Evolutionary conservation across 1,139 yeast genomes (phyloP), one percentile per base, ranked within the genome.

Genomic region (Saccharomyces hybrid): DNA sequence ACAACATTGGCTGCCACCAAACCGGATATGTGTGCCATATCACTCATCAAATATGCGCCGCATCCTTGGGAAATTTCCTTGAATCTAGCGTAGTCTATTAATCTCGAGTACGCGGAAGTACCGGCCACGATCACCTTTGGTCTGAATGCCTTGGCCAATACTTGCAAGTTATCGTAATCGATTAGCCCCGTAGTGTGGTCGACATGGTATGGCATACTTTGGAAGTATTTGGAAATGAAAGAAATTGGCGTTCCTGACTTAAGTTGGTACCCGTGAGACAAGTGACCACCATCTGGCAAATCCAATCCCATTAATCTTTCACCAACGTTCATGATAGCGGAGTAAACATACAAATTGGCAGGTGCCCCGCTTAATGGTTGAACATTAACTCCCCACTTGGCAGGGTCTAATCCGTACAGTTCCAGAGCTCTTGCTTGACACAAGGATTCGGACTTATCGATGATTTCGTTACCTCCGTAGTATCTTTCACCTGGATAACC

Each of bases 401-500:
- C 84, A 23, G 95, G 80, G 62, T 84, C 80, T 64, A 91, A 78
- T 57, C 77, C 77, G 71, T 89, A 91, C 2, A 96, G 93, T 69
- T 86, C 86, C 58, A 91, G 78, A 42, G 98, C 98, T 74, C 98
- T 83, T 70, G 85, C 79, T 75, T 89, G 97, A 75, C 98, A 91
- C 64, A 91, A 77, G 13, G 82, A 73, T 77, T 91, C 98, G 60
- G 95, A 91, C 75, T 84, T 81, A 73, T 91, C 98, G 66, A 91
- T 91, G 73, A 84, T 84, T 75, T 91, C 91, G 72, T 91, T 91
- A 71, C 98, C 98, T 71, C 98, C 98, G 68, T 91, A 91, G 76
- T 91, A 91, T 72, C 98, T 84, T 67, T 90, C 97, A 60, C 97
- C 97, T 51, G 98, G 98, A 75, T 91, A 91, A 57, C 97, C 97